A percentile compares a stretch with the other conserved stretches of the same genome.
Evolutionary conservation across 2,329 filamentous ascomycete genomes (phyloP).

Genomic region (Beauveria pseudobassiana): DNA sequence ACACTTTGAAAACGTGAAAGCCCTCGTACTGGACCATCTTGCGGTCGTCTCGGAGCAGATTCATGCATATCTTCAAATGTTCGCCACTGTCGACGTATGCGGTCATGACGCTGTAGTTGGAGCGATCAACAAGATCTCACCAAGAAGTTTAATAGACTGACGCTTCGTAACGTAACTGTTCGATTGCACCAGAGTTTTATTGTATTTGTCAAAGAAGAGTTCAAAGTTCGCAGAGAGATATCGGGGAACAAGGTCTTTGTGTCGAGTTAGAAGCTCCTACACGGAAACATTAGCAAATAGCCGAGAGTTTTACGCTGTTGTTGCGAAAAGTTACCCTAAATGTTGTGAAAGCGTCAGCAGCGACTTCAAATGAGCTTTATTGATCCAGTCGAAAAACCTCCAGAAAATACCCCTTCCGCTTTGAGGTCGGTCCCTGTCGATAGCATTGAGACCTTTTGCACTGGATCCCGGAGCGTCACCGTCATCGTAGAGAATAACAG

Average conservation of each 20-base stretch:
- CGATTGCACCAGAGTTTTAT: conserved; percentile 78
- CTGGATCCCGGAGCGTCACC: conserved; percentile 63
- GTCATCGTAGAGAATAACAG: conserved; percentile 89
- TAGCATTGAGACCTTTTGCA: conserved; percentile 66
- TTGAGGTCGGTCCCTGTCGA: conserved; percentile 69
- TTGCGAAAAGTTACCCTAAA: conserved; percentile 59
- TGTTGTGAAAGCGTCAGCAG: conserved; percentile 94
- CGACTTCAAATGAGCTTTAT: conserved; percentile 95
- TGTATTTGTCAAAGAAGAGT: conserved; percentile 87
- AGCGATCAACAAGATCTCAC: conserved; percentile 86
- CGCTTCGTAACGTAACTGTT: conserved; percentile 97
- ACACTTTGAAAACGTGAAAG: conserved; percentile 99
- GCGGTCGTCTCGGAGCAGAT: conserved; percentile 84
- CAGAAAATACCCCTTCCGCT: conserved; percentile 85
- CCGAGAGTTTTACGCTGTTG: background rate
- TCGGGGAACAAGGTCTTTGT: conserved; percentile 83
- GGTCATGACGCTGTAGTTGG: conserved; percentile 98
- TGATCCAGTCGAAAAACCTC: conserved; percentile 96
- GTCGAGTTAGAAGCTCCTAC: conserved; percentile 86
- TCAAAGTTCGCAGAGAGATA: conserved; percentile 89
- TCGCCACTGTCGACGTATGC: conserved; percentile 92
- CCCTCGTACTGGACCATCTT: conserved; percentile 99
- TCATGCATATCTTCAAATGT: conserved; percentile 98
- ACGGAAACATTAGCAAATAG: background rate
- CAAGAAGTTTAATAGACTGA: conserved; percentile 94